Base-by-base conservation (phyloP, 805 yeast genomes). In the Candida chauliodis region DNA sequence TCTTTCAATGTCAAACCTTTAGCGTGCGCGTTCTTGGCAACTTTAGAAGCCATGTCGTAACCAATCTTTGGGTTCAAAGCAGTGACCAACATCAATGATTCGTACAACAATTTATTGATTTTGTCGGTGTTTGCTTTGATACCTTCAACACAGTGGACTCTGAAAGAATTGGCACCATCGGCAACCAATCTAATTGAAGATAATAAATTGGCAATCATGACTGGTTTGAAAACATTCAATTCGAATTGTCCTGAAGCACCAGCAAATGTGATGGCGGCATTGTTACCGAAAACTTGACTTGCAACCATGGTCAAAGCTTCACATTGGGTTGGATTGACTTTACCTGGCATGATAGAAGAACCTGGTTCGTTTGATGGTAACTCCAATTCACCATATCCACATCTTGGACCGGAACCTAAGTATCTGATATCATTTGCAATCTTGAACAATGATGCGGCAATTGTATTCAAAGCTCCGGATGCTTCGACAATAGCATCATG, bases 201-300 rank as follows among this genome's bases (percentile, higher is more conserved):
- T 56, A 93, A 76, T 65, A 93, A 75, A 79, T 91, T 93, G 45
- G 90, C 75, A 58, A 87, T 88, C 86, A 93, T 69, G 37, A 93
- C 88, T 36, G 99, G 99, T 77, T 93, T 93, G 83, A 88, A 93
- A 30, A 90, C 99, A 66, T 93, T 93, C 65, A 93, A 80, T 75
- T 93, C 99, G 55, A 93, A 93, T 73, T 93, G 99, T 54, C 99
- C 99, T 27, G 95, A 86, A 26, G 99, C 97, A 59, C 99, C 99
- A 30, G 96, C 95, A 61, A 87, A 88, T 24, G 98, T 90, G 69
- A 93, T 86, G 48, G 96, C 79, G 31, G 96, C 69, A 69, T 93
- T 82, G 81, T 93, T 93, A 64, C 99, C 99, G 61, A 93, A 88
- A 19, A 93, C 97, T 75, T 93, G 99, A 47, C 93, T 79, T 61